Conservation (phyloP, 805 yeast genomes). For the Saccharomycopsis lassenensis region DNA sequence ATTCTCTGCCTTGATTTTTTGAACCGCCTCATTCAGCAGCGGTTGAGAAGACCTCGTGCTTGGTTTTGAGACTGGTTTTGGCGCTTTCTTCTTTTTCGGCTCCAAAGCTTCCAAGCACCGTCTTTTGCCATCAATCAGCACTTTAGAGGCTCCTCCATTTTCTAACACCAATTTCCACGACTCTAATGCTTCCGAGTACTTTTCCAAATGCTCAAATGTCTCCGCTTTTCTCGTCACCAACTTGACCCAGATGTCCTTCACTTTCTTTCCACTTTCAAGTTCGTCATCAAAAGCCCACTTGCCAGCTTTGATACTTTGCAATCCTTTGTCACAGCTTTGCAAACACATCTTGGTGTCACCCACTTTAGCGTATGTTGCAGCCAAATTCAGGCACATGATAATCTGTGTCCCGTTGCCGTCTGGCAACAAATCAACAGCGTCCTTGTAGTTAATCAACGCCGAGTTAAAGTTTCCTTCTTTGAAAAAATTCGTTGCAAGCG, state of each 20-base stretch:
- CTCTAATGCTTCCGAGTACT: constrained; percentile 49
- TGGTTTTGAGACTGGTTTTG: constrained; percentile 21
- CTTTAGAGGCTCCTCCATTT: constrained; percentile 54
- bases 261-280: constrained; percentile 39
- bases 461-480: constrained; percentile 71
- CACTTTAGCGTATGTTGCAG: constrained; percentile 50
- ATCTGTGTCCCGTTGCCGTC: constrained; percentile 51
- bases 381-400: constrained; percentile 64
- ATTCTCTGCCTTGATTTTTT: constrained; percentile 39
- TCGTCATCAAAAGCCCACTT: constrained; percentile 22
- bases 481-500: constrained; percentile 49
- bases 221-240: constrained; percentile 67
- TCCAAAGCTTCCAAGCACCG: constrained; percentile 59
- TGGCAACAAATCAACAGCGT: constrained; percentile 50
- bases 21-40: constrained; percentile 34
- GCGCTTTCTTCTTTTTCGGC: constrained; percentile 32
- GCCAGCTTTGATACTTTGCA: constrained; percentile 21
- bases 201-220: constrained; percentile 70
- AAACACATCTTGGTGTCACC: constrained; percentile 47
- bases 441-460: constrained; percentile 52
- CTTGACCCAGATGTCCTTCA: constrained; percentile 67
- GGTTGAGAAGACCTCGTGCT: constrained; percentile 11
- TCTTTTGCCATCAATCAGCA: constrained; percentile 69
- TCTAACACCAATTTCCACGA: constrained; percentile 53
- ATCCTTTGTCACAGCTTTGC: constrained; percentile 25